phyloP scores from a whole-genome alignment of 73 alveolate species.

The Stentor roeselii region DNA sequence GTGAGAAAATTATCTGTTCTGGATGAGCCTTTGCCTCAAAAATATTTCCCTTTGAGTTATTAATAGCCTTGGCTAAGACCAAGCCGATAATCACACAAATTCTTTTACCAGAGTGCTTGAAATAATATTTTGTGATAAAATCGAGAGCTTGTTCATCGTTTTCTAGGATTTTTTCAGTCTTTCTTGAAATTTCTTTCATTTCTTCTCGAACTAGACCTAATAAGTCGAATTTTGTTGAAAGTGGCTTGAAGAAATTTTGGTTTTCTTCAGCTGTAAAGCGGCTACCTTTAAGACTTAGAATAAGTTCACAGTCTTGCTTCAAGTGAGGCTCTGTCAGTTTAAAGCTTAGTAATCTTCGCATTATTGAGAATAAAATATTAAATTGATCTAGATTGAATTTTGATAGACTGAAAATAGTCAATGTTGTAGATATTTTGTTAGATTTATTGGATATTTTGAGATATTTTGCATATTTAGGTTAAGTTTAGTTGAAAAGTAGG shows the following conservation, averaged over 20 bases:
- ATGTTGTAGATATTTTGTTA: too few species aligned
- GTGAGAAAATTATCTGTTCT: background rate
- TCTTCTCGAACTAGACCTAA: background rate
- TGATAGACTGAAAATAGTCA: too few species aligned
- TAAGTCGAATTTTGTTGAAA: too few species aligned
- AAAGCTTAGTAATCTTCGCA: too few species aligned
- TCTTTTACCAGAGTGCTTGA: conserved; percentile 6
- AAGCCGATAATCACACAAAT: background rate
- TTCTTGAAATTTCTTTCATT: background rate
- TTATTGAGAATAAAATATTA: too few species aligned
- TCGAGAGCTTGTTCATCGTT: background rate
- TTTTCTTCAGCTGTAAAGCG: conserved; percentile 2
- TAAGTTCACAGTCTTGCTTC: background rate
- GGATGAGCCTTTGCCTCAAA: background rate
- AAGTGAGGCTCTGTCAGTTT: too few species aligned
- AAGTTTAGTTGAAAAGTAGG: too few species aligned
- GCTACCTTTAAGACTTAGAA: background rate
- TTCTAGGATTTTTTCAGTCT: background rate
- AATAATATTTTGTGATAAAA: conserved; percentile 1
- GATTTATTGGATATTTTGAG: too few species aligned
- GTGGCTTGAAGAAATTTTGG: background rate
- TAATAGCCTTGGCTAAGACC: background rate
- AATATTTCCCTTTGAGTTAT: background rate
- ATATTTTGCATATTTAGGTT: too few species aligned
- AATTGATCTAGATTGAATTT: too few species aligned